Percentiles rank a stretch among this genome's conserved stretches.
phyloP scores from a whole-genome alignment of 163 green algal genomes.

The Prototheca cutis region DNA sequence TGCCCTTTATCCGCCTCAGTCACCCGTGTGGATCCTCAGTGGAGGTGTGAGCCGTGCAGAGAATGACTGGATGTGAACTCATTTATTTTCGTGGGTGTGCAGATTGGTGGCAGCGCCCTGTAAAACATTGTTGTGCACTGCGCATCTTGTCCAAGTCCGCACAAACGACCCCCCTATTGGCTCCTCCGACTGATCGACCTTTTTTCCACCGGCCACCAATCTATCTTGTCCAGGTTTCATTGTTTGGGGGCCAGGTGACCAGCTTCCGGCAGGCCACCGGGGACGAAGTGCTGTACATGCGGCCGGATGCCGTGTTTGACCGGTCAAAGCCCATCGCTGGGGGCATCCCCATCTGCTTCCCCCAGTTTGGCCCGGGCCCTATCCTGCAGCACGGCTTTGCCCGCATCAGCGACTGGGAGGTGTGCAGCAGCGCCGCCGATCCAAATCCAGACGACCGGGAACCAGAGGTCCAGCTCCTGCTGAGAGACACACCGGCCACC shows the following conservation, averaged over 20 bases:
- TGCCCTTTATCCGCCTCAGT: not conserved
- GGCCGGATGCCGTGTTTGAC: conserved; percentile 91
- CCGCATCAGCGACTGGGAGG: conserved; percentile 83
- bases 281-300: conserved; percentile 89
- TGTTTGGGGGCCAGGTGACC: conserved; percentile 79
- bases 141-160: too few species aligned
- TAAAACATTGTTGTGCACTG: too few species aligned
- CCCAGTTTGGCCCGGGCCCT: conserved; percentile 75
- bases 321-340: conserved; percentile 85
- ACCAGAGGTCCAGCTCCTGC: conserved; percentile 61
- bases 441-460: conserved; percentile 70
- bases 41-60: not conserved
- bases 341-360: conserved; percentile 96
- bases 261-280: conserved; percentile 78
- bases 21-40: conserved; percentile 1
- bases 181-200: too few species aligned
- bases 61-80: too few species aligned
- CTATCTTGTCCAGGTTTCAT: conserved; percentile 52
- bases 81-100: too few species aligned
- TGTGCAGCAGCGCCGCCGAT: conserved; percentile 75
- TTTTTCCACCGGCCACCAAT: not conserved
- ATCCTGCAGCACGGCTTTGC: conserved; percentile 97
- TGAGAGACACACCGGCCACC: conserved; percentile 80
- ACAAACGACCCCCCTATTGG: too few species aligned
- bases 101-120: too few species aligned